Evolutionary conservation across 495 filamentous ascomycete species (phyloP).

Genomic region (Aspergillus conjunctus): DNA sequence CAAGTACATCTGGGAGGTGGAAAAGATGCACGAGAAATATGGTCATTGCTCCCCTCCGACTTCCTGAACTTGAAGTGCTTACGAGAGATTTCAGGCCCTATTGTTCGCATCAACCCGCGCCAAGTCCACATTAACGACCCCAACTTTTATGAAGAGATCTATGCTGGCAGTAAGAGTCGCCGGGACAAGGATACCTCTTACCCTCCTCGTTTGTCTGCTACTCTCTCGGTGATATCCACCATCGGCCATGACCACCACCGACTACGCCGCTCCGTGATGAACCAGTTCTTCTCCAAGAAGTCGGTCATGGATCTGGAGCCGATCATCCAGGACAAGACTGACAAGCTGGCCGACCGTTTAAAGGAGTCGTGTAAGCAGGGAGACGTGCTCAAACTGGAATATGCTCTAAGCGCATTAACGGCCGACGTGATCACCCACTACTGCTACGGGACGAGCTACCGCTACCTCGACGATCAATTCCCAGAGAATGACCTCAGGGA

Average conservation of each 20-base stretch:
- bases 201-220: too few relatives aligned
- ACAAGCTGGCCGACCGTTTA: background rate
- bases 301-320: conserved; percentile 16
- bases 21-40: conserved; percentile 49
- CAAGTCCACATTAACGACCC: conserved; percentile 52
- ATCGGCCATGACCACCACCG: conserved; percentile 30
- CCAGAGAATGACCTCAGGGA: conserved; percentile 28
- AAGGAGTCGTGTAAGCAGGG: too few relatives aligned
- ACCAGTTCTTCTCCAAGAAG: conserved; percentile 34
- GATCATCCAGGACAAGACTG: background rate
- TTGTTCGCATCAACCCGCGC: conserved; percentile 53
- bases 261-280: conserved; percentile 28
- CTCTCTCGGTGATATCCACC: conserved; percentile 25
- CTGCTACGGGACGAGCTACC: conserved; percentile 41
- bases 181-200: conserved; percentile 39
- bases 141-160: conserved; percentile 40
- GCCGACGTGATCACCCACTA: conserved; percentile 49
- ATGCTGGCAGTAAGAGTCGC: conserved; percentile 24
- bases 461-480: conserved; percentile 30
- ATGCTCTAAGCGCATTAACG: conserved; percentile 40
- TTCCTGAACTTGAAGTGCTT: too few relatives aligned
- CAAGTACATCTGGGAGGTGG: conserved; percentile 44
- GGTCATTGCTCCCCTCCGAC: conserved; percentile 37
- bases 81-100: conserved; percentile 47
- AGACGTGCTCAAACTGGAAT: too few relatives aligned